Evolutionary conservation across 257 asterid genomes (phyloP).

Genomic region (Solanum peruvianum): DNA sequence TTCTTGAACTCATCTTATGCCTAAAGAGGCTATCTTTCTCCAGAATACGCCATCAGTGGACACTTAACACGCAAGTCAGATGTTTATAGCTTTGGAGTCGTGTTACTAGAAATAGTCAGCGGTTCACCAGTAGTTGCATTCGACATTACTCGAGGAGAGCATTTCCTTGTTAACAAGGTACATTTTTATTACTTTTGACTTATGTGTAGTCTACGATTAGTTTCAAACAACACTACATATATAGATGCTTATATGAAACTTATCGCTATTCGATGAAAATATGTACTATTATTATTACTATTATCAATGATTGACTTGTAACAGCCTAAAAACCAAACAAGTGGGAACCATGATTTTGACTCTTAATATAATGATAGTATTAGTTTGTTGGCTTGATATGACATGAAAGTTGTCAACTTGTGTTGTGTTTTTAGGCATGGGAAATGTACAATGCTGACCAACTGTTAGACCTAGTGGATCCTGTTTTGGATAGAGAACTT

Average conservation of each 20-base stretch:
- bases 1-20: neutral
- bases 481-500: slow-evolving; percentile 34
- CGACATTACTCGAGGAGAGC: slow-evolving; percentile 56
- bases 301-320: neutral
- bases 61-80: slow-evolving; percentile 72
- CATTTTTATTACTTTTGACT: neutral
- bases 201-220: neutral
- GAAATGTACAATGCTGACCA: slow-evolving; percentile 31
- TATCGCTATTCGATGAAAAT: neutral
- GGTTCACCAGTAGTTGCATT: slow-evolving; percentile 49
- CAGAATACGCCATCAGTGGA: slow-evolving; percentile 73
- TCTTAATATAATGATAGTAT: neutral
- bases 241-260: neutral
- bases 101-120: slow-evolving; percentile 51
- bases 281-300: neutral
- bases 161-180: slow-evolving; percentile 68
- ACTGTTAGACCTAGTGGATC: slow-evolving; percentile 38
- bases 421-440: slow-evolving; percentile 48
- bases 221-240: neutral
- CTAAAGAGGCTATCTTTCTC: slow-evolving; percentile 70
- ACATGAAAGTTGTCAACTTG: neutral
- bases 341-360: neutral
- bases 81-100: slow-evolving; percentile 75
- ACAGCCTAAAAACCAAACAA: neutral
- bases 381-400: neutral